phyloP scores from a whole-genome alignment of 2,329 filamentous ascomycete species.

The Triangularia verruculosa region DNA sequence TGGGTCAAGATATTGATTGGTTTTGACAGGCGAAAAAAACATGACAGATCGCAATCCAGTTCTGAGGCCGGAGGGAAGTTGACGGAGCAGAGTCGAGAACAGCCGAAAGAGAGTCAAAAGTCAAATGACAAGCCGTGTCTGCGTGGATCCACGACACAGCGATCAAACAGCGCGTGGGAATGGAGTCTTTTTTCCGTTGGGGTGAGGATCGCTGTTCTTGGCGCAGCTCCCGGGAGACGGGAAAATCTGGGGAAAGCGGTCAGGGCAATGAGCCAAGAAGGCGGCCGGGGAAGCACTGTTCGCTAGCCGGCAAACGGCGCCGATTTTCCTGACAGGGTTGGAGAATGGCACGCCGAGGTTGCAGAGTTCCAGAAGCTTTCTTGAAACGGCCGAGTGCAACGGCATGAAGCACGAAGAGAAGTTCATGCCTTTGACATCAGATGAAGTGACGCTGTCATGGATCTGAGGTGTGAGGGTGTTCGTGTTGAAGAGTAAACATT shows the following conservation, averaged over 20 bases:
- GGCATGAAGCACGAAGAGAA: constrained; percentile 20
- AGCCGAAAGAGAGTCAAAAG: not conserved
- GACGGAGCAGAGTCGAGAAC: not conserved
- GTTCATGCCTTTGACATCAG: constrained; percentile 20
- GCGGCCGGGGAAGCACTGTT: constrained; percentile 1
- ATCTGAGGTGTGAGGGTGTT: too few relatives aligned
- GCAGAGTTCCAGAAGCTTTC: constrained; percentile 30
- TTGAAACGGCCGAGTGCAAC: constrained; percentile 27
- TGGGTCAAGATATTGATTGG: not conserved
- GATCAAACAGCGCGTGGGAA: constrained; percentile 3
- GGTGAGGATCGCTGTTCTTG: constrained; percentile 16
- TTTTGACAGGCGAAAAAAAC: not conserved
- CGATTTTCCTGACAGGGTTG: constrained; percentile 18
- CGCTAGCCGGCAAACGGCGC: constrained; percentile 27
- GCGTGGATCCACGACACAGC: not conserved
- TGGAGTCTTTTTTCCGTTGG: not conserved
- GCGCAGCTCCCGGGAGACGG: constrained; percentile 24
- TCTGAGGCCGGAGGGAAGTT: constrained; percentile 1
- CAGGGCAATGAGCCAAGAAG: not conserved
- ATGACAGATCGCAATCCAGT: constrained; percentile 1
- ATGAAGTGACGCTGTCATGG: not conserved
- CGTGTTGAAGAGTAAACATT: not conserved
- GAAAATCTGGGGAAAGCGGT: constrained; percentile 28
- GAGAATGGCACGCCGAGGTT: constrained; percentile 20
- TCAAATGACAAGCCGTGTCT: constrained; percentile 5